Evolutionary conservation across 805 yeast genomes (phyloP), one percentile per base, ranked within the genome.

Genomic region (Starmerella apis): DNA sequence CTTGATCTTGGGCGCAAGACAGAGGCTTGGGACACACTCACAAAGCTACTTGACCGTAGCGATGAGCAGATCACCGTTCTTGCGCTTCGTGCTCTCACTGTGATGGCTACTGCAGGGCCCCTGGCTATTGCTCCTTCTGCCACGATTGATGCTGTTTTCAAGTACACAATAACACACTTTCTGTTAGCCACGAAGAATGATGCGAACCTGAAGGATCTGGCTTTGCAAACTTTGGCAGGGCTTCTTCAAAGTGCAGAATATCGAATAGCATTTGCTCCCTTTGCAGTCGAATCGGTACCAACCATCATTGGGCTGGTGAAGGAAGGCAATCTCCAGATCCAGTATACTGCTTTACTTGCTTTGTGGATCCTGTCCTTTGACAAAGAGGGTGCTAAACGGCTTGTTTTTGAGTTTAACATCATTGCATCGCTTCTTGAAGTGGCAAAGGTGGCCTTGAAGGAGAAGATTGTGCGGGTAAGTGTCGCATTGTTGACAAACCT

Each of bases 351-450:
- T 5, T 74, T 90, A 56, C 72, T 92, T 63, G 73, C 81, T 20
- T 71, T 86, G 43, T 92, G 98, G 98, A 72, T 87, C 47, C 71
- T 86, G 54, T 79, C 95, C 3, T 92, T 90, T 69, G 81, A 78
- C 64, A 65, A 66, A n/a, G 56, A 63, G 42, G 72, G 79, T 35
- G 74, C 80, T 51, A 57, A 59, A 54, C 73, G 65, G 54, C 71
- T 75, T 58, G 75, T 71, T 52, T 68, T 68, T 60, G 73, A 68
- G 57, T 85, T 69, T 68, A 76, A 69, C 54, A 46, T 47, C 9
- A 42, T 50, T 2, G n/a, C 50, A 2, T 47, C 52, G 10, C 67
- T 75, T 62, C 54, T 69, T 65, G 61, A 66, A 76, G 72, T 85
- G 43, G 78, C 87, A 25, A 84, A 83, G 63, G 78, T 79, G 51